Percentiles rank a stretch among this genome's conserved stretches.
phyloP scores from a whole-genome alignment of 2,329 filamentous ascomycete genomes.

The Ramularia collo-cygni region DNA sequence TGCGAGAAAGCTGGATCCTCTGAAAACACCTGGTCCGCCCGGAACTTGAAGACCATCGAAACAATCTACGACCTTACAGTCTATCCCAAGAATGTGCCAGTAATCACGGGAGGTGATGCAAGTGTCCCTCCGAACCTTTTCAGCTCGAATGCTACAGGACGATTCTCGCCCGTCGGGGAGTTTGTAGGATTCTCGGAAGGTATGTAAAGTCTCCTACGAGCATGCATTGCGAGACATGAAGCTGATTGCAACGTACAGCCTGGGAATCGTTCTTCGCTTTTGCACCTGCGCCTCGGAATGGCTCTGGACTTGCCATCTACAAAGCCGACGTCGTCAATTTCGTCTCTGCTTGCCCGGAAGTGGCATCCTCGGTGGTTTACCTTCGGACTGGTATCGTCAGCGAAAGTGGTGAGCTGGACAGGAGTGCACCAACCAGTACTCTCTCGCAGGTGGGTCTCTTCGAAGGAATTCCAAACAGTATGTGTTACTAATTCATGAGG shows the following conservation, averaged over 20 bases:
- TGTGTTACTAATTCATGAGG: background rate
- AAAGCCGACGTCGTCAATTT: constrained; percentile 21
- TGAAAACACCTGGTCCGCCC: constrained; percentile 8
- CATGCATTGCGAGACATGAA: constrained; percentile 12
- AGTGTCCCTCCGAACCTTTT: constrained; percentile 37
- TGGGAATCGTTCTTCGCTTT: constrained; percentile 38
- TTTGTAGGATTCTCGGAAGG: constrained; percentile 38
- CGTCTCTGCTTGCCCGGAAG: constrained; percentile 16
- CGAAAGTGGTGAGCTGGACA: constrained; percentile 11
- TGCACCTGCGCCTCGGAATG: constrained; percentile 27
- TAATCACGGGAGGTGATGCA: constrained; percentile 30
- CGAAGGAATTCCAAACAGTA: no score
- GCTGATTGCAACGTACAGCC: no score
- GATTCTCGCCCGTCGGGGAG: constrained; percentile 38
- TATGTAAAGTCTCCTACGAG: constrained; percentile 39
- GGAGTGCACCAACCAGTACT: constrained; percentile 7
- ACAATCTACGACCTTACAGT: constrained; percentile 38
- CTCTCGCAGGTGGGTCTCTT: constrained; percentile 13
- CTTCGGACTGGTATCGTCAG: constrained; percentile 11
- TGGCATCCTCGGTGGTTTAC: constrained; percentile 18
- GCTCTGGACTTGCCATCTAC: constrained; percentile 19
- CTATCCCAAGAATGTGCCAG: constrained; percentile 34
- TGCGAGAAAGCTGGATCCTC: no score
- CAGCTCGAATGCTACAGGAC: constrained; percentile 32
- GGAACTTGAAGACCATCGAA: constrained; percentile 35